These are phyloP conservation scores for Corylus avellana DNA, from an alignment of 306 rosid species.

Conservation along the genomic window DNA sequence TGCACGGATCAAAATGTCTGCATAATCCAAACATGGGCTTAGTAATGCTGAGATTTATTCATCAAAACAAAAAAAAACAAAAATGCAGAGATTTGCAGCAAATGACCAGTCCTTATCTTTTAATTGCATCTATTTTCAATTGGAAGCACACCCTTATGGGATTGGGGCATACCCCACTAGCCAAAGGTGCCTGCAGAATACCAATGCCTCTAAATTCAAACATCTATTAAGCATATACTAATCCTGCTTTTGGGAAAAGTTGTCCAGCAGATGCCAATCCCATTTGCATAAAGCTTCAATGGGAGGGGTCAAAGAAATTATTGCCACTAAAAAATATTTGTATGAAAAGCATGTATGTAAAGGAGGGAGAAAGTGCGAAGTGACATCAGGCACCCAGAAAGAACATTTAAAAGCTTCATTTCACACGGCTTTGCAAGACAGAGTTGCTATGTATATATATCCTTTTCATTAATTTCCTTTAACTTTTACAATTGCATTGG, in stretches of 20 bases:
- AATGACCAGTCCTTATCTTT: slow-evolving; percentile 4
- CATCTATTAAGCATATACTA: slow-evolving; percentile 51
- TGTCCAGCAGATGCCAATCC: slow-evolving; percentile 33
- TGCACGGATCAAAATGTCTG: no score
- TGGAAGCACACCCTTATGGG: slow-evolving; percentile 11
- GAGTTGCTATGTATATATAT: neutral
- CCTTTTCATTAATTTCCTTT: neutral
- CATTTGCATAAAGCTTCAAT: slow-evolving; percentile 32
- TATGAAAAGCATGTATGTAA: neutral
- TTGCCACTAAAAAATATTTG: slow-evolving; percentile 16
- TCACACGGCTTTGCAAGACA: slow-evolving; percentile 26
- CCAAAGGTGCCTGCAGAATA: slow-evolving; percentile 38
- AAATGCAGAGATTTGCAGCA: neutral
- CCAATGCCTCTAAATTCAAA: slow-evolving; percentile 34
- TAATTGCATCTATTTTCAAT: slow-evolving; percentile 8
- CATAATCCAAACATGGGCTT: no score
- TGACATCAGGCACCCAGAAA: slow-evolving; percentile 40
- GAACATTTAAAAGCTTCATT: slow-evolving; percentile 42
- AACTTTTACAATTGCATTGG: neutral
- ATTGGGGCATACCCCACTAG: slow-evolving; percentile 36
- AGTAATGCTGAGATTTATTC: no score
- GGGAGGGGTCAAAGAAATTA: slow-evolving; percentile 17
- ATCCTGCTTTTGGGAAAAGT: slow-evolving; percentile 38
- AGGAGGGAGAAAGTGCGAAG: slow-evolving; percentile 37
- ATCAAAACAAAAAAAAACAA: no score